Evolutionary conservation across 2,329 filamentous ascomycete species (phyloP).

Genomic region (Colletotrichum spaethianum): DNA sequence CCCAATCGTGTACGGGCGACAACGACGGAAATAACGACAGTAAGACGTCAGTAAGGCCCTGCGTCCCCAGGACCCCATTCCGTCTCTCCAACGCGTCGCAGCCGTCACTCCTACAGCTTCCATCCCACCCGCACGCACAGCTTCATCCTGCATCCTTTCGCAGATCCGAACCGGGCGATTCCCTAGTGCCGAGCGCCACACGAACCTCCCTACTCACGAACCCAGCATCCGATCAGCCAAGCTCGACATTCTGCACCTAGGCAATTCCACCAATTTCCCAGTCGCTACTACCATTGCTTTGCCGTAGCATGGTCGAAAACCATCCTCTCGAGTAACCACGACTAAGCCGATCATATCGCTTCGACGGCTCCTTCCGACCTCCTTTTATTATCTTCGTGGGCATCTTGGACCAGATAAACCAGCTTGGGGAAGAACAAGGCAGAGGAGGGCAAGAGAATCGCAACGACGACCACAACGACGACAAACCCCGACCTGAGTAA

Average conservation of each 20-base stretch:
- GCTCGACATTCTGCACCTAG: conserved; percentile 9
- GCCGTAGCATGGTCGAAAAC: conserved; percentile 13
- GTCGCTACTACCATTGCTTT: neutral
- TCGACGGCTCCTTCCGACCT: neutral
- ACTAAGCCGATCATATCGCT: neutral
- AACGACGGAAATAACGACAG: conserved; percentile 2
- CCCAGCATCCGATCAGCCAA: conserved; percentile 15
- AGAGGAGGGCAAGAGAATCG: conserved; percentile 24
- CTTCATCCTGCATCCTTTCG: neutral
- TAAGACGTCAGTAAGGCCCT: conserved; percentile 2
- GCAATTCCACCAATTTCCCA: conserved; percentile 6
- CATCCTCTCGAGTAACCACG: conserved; percentile 18
- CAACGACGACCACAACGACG: neutral
- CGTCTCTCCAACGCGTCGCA: neutral
- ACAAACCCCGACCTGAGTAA: conserved; percentile 26
- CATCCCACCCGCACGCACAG: neutral
- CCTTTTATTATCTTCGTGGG: conserved; percentile 8
- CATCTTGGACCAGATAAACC: conserved; percentile 5
- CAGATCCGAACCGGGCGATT: conserved; percentile 17
- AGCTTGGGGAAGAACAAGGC: conserved; percentile 23
- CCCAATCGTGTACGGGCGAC: conserved; percentile 17
- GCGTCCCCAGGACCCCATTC: neutral
- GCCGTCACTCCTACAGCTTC: conserved; percentile 10
- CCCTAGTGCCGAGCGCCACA: conserved; percentile 17
- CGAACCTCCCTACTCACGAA: conserved; percentile 13